These are phyloP conservation scores for Cylindrotheca fusiformis DNA, from an alignment of 108 stramenopile genomes.

Conservation along the genomic window DNA sequence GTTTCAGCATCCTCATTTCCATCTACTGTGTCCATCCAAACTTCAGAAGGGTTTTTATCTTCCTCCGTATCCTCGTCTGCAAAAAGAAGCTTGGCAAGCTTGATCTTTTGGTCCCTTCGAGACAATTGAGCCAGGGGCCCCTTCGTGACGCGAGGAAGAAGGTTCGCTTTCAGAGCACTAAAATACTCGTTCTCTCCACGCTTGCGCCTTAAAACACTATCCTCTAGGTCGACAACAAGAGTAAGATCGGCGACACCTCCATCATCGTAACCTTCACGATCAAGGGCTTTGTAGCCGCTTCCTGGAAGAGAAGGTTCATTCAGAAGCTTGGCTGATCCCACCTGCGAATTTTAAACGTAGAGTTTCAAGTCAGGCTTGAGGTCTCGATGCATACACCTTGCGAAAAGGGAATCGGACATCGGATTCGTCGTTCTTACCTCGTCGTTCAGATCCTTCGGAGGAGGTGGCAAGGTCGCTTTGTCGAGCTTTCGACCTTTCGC, in stretches of 20 bases:
- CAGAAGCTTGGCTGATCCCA: conserved; percentile 79
- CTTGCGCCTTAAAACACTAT: conserved; percentile 76
- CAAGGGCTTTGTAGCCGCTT: conserved; percentile 78
- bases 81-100: conserved; percentile 83
- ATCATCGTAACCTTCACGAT: conserved; percentile 81
- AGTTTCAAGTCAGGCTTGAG: too few species aligned
- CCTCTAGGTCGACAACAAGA: conserved; percentile 85
- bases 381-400: too few species aligned
- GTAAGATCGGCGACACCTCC: conserved; percentile 90
- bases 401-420: too few species aligned
- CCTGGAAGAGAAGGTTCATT: conserved; percentile 80
- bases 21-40: conserved; percentile 59
- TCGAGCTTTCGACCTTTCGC: conserved; percentile 74
- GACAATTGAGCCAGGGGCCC: conserved; percentile 72
- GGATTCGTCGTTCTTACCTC: too few species aligned
- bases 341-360: conserved; percentile 17
- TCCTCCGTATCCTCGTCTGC: conserved; percentile 82
- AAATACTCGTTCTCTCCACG: conserved; percentile 86
- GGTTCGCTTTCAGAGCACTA: conserved; percentile 70
- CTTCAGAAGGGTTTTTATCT: conserved; percentile 83
- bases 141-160: conserved; percentile 73
- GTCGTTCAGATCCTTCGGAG: conserved; percentile 64
- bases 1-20: conserved; percentile 67
- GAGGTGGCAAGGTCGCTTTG: conserved; percentile 72
- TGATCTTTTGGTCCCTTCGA: conserved; percentile 85